Evolutionary conservation across 345 rosid genomes (phyloP).

Genomic region (Eutrema heterophyllum): DNA sequence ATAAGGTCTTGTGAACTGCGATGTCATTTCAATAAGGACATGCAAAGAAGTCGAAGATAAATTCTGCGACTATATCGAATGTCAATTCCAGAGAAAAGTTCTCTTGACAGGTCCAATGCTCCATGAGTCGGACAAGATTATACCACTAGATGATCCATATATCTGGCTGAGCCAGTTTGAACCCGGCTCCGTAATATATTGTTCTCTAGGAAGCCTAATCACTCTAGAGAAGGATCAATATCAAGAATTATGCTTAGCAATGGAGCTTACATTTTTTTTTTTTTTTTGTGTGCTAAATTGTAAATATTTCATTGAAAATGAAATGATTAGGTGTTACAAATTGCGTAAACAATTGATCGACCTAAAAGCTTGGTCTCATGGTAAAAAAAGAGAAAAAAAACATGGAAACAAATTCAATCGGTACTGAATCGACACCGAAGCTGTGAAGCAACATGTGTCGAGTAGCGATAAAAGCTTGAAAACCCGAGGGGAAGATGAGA

Average conservation of each 20-base stretch:
- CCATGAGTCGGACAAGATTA: conserved; percentile 12
- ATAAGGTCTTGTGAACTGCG: conserved; percentile 22
- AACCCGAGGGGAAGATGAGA: too few relatives aligned
- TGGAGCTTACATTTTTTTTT: conserved; percentile 37
- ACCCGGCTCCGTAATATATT: conserved; percentile 23
- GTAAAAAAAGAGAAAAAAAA: too few relatives aligned
- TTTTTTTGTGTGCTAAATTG: too few relatives aligned
- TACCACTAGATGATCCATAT: conserved; percentile 25
- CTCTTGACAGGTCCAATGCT: conserved; percentile 39
- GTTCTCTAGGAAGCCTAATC: conserved; percentile 42
- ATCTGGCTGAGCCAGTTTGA: conserved; percentile 11
- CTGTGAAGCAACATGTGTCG: too few relatives aligned
- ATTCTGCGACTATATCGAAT: conserved; percentile 31
- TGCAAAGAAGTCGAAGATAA: conserved; percentile 37
- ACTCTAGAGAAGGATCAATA: conserved; percentile 32
- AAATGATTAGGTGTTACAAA: too few relatives aligned
- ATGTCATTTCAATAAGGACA: conserved; percentile 36
- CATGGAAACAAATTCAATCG: too few relatives aligned
- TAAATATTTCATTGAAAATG: too few relatives aligned
- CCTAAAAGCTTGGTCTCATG: too few relatives aligned
- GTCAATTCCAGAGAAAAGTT: conserved; percentile 2
- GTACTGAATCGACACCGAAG: too few relatives aligned
- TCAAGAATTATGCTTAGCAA: conserved; percentile 40
- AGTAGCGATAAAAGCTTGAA: too few relatives aligned
- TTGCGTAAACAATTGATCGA: too few relatives aligned